phyloP scores from a whole-genome alignment of 345 rosid species.

The Erucastrum elatum region DNA sequence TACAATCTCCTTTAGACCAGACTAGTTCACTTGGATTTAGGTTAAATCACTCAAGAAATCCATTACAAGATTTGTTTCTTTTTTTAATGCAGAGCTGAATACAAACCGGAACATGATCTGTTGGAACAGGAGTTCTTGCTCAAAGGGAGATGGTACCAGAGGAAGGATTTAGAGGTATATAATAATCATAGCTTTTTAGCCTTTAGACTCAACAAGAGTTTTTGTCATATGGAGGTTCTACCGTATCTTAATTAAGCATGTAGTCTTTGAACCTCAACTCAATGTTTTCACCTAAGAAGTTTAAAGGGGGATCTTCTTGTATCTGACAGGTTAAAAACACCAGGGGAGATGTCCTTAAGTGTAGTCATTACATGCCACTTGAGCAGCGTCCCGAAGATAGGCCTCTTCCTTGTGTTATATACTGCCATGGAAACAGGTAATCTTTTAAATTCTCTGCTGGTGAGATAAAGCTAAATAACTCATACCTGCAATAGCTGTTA shows the following conservation, averaged over 20 bases:
- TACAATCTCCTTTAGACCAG: neutral
- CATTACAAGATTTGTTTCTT: neutral
- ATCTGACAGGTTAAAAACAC: slow-evolving; percentile 70
- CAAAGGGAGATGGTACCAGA: slow-evolving; percentile 85
- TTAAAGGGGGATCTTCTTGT: slow-evolving; percentile 19
- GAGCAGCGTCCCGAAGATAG: slow-evolving; percentile 63
- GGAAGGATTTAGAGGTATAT: slow-evolving; percentile 86
- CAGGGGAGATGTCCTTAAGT: slow-evolving; percentile 72
- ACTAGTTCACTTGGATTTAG: slow-evolving; percentile 12
- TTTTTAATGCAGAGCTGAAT: slow-evolving; percentile 80
- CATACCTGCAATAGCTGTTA: no score
- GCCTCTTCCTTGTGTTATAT: slow-evolving; percentile 90
- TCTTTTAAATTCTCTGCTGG: neutral
- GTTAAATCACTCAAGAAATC: neutral
- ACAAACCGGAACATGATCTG: slow-evolving; percentile 65
- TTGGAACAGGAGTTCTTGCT: slow-evolving; percentile 83
- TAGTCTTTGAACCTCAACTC: slow-evolving; percentile 15
- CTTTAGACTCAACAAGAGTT: no score
- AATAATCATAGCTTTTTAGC: slow-evolving; percentile 12
- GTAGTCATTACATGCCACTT: slow-evolving; percentile 89
- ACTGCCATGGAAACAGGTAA: slow-evolving; percentile 97
- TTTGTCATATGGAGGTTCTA: no score
- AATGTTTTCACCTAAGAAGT: slow-evolving; percentile 25
- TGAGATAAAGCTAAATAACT: neutral
- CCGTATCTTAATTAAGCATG: neutral